These are phyloP conservation scores for Artomyces pyxidatus DNA, from an alignment of 768 basidiomycete genomes.

Conservation along the genomic window DNA sequence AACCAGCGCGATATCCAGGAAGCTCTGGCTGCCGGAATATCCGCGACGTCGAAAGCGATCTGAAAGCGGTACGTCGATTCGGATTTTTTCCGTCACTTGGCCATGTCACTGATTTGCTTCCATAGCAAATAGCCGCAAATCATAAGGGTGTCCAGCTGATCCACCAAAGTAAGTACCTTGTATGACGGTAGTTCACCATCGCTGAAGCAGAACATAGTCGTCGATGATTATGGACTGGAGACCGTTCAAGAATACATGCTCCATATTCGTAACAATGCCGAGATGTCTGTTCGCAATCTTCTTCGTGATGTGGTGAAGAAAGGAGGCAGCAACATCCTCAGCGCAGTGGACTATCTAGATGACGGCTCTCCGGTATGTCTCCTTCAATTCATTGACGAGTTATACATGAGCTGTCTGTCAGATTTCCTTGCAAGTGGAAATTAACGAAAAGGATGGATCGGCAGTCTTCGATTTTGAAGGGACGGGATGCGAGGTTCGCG, in stretches of 20 bases:
- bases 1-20: conserved; percentile 74
- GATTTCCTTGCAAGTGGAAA: conserved; percentile 72
- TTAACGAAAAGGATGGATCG: conserved; percentile 63
- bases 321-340: conserved; percentile 54
- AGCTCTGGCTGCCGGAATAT: conserved; percentile 85
- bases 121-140: conserved; percentile 88
- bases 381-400: background rate
- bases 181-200: conserved; percentile 4
- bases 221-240: conserved; percentile 76
- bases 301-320: conserved; percentile 67
- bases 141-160: conserved; percentile 86
- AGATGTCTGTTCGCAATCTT: conserved; percentile 76
- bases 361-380: conserved; percentile 72
- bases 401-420: conserved; percentile 20
- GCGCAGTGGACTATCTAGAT: conserved; percentile 77
- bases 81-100: background rate
- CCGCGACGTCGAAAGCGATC: conserved; percentile 83
- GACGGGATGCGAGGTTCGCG: conserved; percentile 76
- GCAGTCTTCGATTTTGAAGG: conserved; percentile 83
- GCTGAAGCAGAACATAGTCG: conserved; percentile 37
- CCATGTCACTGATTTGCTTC: conserved; percentile 4
- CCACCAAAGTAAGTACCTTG: conserved; percentile 49
- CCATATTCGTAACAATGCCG: conserved; percentile 85
- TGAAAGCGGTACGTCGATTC: conserved; percentile 63
- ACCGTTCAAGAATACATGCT: conserved; percentile 93